Base-by-base conservation (phyloP, 1,139 yeast genomes). In the Pichia sp. region DNA sequence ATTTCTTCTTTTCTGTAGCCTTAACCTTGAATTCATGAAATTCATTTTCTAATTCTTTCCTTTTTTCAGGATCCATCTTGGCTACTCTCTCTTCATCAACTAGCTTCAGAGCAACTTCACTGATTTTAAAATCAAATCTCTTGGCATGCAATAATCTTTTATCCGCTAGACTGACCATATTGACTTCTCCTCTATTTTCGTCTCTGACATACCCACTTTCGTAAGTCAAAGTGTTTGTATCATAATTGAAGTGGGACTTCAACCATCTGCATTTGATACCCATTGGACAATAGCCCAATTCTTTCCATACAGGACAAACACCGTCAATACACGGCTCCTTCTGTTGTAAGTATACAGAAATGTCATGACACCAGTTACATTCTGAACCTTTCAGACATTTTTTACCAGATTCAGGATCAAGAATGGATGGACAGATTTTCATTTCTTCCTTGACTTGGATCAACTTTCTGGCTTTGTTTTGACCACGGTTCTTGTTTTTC, bases 251-350 rank as follows among this genome's bases (percentile, higher is more conserved):
- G 70, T 93, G 98, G n/a, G 89, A 79, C 5, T 78, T 73, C 55
- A 93, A 75, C 90, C 96, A 95, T 63, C 97, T 80, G 71, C 99
- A 93, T 67, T 87, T 90, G 62, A 87, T 71, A 0, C 99, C 99
- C 56, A 87, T 79, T 2, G 96, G 96, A 73, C 99, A 93, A 63
- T 81, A 84, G 0, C 99, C 99, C 49, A 89, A 74, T 1, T 87
- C 86, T 44, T 74, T 74, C 65, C 70, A 90, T 2, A 89, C 96
- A 0, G 99, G 98, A 70, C 99, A 93, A 1, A 63, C 61, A 0
- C 95, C 88, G 16, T 76, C 80, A 30, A 89, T 70, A 66, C 93
- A 98, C 0, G 70, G 75, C 0, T 83, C 85, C 69, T 93, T 93
- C 34, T 79, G 68, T 0, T 66, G 71, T 41, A 95, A 67, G 64